Evolutionary conservation across 352 stramenopile species (phyloP), one percentile per base, ranked within the genome.

Genomic region (Globisporangium okanoganense): DNA sequence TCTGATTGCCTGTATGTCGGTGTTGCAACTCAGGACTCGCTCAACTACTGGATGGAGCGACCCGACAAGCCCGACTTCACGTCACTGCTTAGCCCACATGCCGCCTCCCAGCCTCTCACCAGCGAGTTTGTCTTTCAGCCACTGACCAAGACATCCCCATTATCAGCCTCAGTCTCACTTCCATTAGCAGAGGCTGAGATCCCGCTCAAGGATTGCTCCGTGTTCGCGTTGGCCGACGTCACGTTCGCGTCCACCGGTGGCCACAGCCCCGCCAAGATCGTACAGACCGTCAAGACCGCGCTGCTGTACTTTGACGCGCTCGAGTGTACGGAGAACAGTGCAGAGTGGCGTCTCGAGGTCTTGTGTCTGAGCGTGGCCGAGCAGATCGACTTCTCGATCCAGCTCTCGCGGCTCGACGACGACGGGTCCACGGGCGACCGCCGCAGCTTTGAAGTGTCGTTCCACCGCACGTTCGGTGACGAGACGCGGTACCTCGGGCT

Each of bases 341-440:
- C 60, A 9, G 24, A 47, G 8, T 89, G 76, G 78, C 72, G 71
- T 7, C 53, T 92, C 7, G 58, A 76, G 25, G 79, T 80, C 8
- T 72, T 62, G 33, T 88, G 78, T 66, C 56, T 92, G 24, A 78
- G 82, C 44, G 82, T 90, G 20, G 82, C 76, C 1, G 82, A 92
- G 58, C 74, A 85, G 53, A 75, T 92, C 18, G 63, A 61, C n/a
- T 89, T 92, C 56, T 65, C 61, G 16, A 67, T 90, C 63, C 64
- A 73, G 20, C 64, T 92, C 62, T 70, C 69, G 33, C 72, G 82
- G 41, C 49, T 85, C 22, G 62, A 62, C n/a, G 48, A 64, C 29
- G 36, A 54, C 6, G 56, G 24, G 2, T 56, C 44, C 33, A n/a
- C 14, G 5, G 20, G 35, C 27, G 47, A 51, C 47, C 13, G 38